Percentiles rank a stretch among this genome's conserved stretches.
These are phyloP conservation scores for Triticum urartu DNA, from an alignment of 176 grass and related monocot species.

Conservation along the genomic window DNA sequence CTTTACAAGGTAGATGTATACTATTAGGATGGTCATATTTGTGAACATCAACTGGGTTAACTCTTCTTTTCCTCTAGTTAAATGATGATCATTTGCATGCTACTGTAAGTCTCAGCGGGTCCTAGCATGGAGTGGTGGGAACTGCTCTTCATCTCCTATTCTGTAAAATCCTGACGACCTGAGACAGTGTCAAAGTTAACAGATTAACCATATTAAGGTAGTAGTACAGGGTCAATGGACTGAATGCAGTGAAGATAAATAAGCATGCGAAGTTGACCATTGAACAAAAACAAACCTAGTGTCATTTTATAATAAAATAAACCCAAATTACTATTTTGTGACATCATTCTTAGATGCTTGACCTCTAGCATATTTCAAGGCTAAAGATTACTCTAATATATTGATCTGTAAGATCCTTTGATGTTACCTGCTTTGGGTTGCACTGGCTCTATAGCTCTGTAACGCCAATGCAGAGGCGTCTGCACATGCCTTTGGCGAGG, in stretches of 20 bases:
- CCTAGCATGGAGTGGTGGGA: slow-evolving; percentile 58
- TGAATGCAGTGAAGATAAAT: neutral
- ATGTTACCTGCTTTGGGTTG: slow-evolving; percentile 47
- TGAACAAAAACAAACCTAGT: neutral
- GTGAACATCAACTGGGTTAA: slow-evolving; percentile 49
- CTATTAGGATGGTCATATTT: slow-evolving; percentile 11
- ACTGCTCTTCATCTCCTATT: slow-evolving; percentile 60
- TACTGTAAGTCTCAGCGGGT: slow-evolving; percentile 31
- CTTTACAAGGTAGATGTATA: slow-evolving; percentile 27
- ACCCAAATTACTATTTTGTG: neutral
- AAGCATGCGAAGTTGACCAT: neutral
- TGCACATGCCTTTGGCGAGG: neutral
- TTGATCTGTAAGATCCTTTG: neutral
- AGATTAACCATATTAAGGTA: neutral
- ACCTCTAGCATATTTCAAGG: neutral
- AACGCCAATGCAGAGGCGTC: slow-evolving; percentile 4
- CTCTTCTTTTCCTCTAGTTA: slow-evolving; percentile 38
- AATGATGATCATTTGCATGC: slow-evolving; percentile 35
- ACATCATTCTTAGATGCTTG: neutral
- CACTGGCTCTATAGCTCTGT: neutral
- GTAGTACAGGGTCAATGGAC: neutral
- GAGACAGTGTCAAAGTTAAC: slow-evolving; percentile 8
- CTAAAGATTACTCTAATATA: neutral
- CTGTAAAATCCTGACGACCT: slow-evolving; percentile 51
- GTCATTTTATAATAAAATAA: neutral